These are phyloP conservation scores for Phaeosphaeria sp. DNA, from an alignment of 2,329 filamentous ascomycete species.

Conservation along the genomic window DNA sequence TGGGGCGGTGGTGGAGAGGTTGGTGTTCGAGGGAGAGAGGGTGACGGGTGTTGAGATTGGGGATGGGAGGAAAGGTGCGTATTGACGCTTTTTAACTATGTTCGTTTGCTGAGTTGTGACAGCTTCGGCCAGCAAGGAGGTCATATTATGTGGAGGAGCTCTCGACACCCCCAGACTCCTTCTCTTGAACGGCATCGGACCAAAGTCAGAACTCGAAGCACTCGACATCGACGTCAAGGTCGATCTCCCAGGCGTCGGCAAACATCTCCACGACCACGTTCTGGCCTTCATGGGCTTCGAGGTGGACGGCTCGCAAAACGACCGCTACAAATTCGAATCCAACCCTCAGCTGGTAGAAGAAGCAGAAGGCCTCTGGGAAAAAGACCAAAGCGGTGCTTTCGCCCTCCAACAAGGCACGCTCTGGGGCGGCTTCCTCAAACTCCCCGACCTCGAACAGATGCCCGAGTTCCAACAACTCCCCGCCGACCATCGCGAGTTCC, in stretches of 20 bases:
- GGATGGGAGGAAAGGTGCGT: conserved; percentile 41
- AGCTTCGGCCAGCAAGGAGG: conserved; percentile 41
- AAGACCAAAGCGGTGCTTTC: conserved; percentile 40
- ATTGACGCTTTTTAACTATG: not conserved
- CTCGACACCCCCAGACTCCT: conserved; percentile 50
- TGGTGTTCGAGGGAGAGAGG: conserved; percentile 36
- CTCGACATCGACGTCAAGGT: conserved; percentile 52
- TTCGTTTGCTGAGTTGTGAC: not conserved
- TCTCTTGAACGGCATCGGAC: conserved; percentile 59
- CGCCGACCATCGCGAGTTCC: conserved; percentile 49
- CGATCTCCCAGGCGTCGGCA: conserved; percentile 52
- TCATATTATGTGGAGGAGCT: conserved; percentile 42
- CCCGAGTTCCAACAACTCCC: conserved; percentile 57
- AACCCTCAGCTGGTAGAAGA: conserved; percentile 43
- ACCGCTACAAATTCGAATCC: conserved; percentile 51
- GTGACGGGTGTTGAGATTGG: conserved; percentile 37
- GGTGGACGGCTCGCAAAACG: conserved; percentile 44
- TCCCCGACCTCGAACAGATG: conserved; percentile 49
- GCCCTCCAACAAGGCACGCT: conserved; percentile 54
- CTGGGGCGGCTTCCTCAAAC: conserved; percentile 62
- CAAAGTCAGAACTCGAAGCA: conserved; percentile 49
- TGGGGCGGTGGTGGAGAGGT: conserved; percentile 52
- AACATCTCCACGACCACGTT: conserved; percentile 55
- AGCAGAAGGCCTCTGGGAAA: conserved; percentile 55
- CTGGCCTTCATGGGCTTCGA: conserved; percentile 56